Base-by-base conservation (phyloP, 495 filamentous ascomycete genomes). In the Talaromyces wortmannii region DNA sequence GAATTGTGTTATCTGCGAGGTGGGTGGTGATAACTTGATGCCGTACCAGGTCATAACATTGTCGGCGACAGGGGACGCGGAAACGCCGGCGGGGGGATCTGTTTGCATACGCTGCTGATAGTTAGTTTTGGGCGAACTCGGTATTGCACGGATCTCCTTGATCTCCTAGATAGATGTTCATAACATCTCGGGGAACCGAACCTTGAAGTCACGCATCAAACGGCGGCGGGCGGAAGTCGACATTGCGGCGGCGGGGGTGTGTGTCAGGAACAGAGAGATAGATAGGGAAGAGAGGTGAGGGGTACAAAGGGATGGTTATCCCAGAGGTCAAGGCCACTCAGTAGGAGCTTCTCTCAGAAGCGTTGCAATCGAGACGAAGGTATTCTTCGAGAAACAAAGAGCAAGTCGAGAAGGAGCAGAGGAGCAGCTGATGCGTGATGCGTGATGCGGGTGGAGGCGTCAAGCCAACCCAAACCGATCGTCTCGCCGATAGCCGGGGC, bases 41-140 rank as follows among this genome's bases (percentile, higher is more conserved):
- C 12, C 78, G 60, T 82, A 97, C 94, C 94, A 98, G 50, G 91
- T 97, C 94, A 98, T 97, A 45, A 98, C 94, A 79, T 98, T 98
- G 68, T 98, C 94, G 45, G 92, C 89, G 17, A 98, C 88, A 0
- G 94, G 94, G 36, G 94, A 97, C 36, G 94, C 94, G 55, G 92
- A 97, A 45, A 98, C 94, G 55, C 94, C 94, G 57, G 92, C 95
- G 7, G 94, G 94, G 63, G 94, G 94, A 67, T 98, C 94, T 56
- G 92, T 97, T 78, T 98, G 94, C 95, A 98, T 98, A 69, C 94
- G 91, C 94, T 97, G 65, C 33, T 45, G n/a, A 36, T 44, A n/a
- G 52, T 53, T 32, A 53, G 52, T 23, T n/a, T 10, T 16, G 5
- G 13, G 16, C 16, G 10, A 32, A 46, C 13, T 17, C 2, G 31